A percentile compares a stretch with the other conserved stretches of the same genome.
Evolutionary conservation across 805 yeast genomes (phyloP).

Genomic region (Starmerella bombicola): DNA sequence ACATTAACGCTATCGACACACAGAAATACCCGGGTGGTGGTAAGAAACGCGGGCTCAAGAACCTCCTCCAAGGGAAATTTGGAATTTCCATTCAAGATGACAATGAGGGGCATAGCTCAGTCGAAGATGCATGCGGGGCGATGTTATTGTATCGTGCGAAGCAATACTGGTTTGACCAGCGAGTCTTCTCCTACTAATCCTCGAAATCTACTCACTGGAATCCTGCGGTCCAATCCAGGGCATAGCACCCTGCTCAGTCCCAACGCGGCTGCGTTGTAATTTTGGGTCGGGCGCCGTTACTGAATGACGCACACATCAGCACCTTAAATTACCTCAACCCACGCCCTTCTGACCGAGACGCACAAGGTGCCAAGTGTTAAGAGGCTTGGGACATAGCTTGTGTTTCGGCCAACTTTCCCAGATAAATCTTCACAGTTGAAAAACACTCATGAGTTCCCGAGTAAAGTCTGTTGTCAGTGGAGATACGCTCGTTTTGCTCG

Average conservation of each 20-base stretch:
- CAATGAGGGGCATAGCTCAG: constrained; percentile 62
- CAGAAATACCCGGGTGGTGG: constrained; percentile 53
- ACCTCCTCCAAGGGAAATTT: constrained; percentile 46
- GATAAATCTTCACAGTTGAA: neutral
- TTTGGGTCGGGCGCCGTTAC: no score
- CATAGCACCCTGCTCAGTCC: no score
- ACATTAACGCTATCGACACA: constrained; percentile 66
- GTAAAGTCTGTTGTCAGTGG: constrained; percentile 62
- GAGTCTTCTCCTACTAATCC: no score
- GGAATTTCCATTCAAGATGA: constrained; percentile 55
- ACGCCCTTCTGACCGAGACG: no score
- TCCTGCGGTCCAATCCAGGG: no score
- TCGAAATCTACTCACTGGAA: no score
- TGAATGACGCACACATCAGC: no score
- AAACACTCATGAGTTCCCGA: constrained; percentile 34
- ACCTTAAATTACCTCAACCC: no score
- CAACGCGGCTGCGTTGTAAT: no score
- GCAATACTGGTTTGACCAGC: neutral
- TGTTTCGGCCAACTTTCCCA: neutral
- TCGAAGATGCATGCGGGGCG: constrained; percentile 73
- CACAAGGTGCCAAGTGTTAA: no score
- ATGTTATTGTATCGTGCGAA: constrained; percentile 32
- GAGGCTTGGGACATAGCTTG: no score
- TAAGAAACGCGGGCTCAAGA: constrained; percentile 68
- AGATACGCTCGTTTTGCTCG: constrained; percentile 53